These are phyloP conservation scores for Zychaea mexicana DNA, from an alignment of 371 early-diverging fungal genomes.

Conservation along the genomic window DNA sequence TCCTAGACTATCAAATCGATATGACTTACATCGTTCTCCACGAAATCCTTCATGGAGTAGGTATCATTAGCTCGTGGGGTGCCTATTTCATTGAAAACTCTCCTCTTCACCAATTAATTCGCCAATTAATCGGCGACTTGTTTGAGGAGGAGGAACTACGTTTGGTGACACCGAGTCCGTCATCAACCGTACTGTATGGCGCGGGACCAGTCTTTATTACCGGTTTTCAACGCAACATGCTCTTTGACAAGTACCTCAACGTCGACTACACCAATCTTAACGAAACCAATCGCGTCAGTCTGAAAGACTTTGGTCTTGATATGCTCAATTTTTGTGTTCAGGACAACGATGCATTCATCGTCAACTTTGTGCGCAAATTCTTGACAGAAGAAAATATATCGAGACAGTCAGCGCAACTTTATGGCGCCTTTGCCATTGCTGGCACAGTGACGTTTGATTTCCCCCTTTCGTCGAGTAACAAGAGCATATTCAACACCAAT, in stretches of 20 bases:
- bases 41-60: slow-evolving; percentile 49
- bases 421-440: slow-evolving; percentile 29
- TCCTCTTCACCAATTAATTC: slow-evolving; percentile 37
- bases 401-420: slow-evolving; percentile 30
- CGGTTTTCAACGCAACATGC: slow-evolving; percentile 49
- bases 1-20: slow-evolving; percentile 34
- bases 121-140: slow-evolving; percentile 35
- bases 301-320: slow-evolving; percentile 31
- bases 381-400: slow-evolving; percentile 28
- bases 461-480: slow-evolving; percentile 21
- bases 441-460: slow-evolving; percentile 37
- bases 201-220: slow-evolving; percentile 47
- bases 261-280: slow-evolving; percentile 3
- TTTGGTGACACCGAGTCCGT: slow-evolving; percentile 37
- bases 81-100: slow-evolving; percentile 45
- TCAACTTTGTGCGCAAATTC: slow-evolving; percentile 41
- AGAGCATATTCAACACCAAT: slow-evolving; percentile 32
- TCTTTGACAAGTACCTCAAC: slow-evolving; percentile 49
- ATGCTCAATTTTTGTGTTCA: slow-evolving; percentile 52
- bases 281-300: not conserved
- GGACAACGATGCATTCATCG: slow-evolving; percentile 37
- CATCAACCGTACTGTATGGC: slow-evolving; percentile 34
- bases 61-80: slow-evolving; percentile 49
- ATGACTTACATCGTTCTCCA: slow-evolving; percentile 43
- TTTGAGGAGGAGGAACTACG: slow-evolving; percentile 38